Percentiles rank a stretch among this genome's conserved stretches.
Evolutionary conservation across 2,329 filamentous ascomycete species (phyloP).

Genomic region (Ophiostoma triangulosporum): DNA sequence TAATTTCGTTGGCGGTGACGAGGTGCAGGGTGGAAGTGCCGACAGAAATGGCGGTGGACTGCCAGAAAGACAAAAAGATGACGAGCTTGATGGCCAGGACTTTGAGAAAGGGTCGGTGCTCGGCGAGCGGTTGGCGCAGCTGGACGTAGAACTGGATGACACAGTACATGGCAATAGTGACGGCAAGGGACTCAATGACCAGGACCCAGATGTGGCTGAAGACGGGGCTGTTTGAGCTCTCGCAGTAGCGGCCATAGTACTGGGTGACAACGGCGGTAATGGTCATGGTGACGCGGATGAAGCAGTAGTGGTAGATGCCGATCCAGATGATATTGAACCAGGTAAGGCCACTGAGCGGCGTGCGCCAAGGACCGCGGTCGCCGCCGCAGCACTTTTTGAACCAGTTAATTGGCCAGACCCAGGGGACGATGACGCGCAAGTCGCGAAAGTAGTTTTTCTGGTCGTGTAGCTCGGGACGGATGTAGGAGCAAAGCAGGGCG

Average conservation of each 20-base stretch:
- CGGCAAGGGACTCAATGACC: slow-evolving; percentile 55
- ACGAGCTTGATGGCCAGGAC: slow-evolving; percentile 79
- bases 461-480: slow-evolving; percentile 61
- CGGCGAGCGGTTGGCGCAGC: slow-evolving; percentile 51
- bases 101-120: slow-evolving; percentile 64
- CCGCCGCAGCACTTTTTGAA: slow-evolving; percentile 58
- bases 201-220: slow-evolving; percentile 76
- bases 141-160: slow-evolving; percentile 79
- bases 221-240: slow-evolving; percentile 60
- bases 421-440: slow-evolving; percentile 50
- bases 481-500: slow-evolving; percentile 66
- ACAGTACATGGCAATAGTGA: slow-evolving; percentile 78
- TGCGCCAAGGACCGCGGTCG: slow-evolving; percentile 53
- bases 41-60: slow-evolving; percentile 41
- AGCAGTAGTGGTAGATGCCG: slow-evolving; percentile 74
- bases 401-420: slow-evolving; percentile 63
- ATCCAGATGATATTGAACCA: slow-evolving; percentile 87
- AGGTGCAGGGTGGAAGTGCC: slow-evolving; percentile 47
- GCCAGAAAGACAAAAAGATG: slow-evolving; percentile 87
- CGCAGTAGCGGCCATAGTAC: slow-evolving; percentile 58
- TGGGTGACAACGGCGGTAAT: slow-evolving; percentile 63
- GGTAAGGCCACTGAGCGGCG: slow-evolving; percentile 67
- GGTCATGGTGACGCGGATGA: slow-evolving; percentile 68
- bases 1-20: slow-evolving; percentile 41
- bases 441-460: slow-evolving; percentile 73